Evolutionary conservation across 2,329 filamentous ascomycete genomes (phyloP).

Genomic region (Thielaviopsis euricoi): DNA sequence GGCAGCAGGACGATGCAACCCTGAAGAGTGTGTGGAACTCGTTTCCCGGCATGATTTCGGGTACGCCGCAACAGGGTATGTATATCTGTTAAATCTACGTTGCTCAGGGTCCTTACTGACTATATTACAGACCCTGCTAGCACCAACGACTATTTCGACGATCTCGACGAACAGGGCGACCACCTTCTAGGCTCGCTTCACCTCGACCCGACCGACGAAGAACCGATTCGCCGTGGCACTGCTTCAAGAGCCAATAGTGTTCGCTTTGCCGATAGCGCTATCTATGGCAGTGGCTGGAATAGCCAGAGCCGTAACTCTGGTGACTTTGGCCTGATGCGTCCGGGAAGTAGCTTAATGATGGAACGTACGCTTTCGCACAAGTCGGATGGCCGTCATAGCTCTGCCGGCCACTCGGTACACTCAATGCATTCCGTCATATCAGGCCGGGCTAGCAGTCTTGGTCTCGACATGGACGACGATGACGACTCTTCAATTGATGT

Average conservation of each 20-base stretch:
- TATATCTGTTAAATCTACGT: neutral
- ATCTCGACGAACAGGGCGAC: conserved; percentile 74
- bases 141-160: conserved; percentile 71
- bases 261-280: conserved; percentile 88
- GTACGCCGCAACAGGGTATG: conserved; percentile 73
- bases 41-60: conserved; percentile 70
- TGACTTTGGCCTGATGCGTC: conserved; percentile 63
- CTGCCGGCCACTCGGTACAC: conserved; percentile 66
- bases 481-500: conserved; percentile 55
- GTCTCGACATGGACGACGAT: conserved; percentile 53
- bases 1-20: conserved; percentile 49
- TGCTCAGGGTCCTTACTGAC: neutral
- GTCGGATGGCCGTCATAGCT: conserved; percentile 88
- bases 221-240: conserved; percentile 67
- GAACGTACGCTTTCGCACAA: conserved; percentile 89
- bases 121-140: neutral
- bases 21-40: conserved; percentile 86
- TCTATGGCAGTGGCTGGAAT: conserved; percentile 73
- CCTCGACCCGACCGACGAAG: conserved; percentile 66
- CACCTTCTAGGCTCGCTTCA: conserved; percentile 67
- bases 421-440: conserved; percentile 41
- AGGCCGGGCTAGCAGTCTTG: conserved; percentile 74
- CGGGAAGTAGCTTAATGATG: conserved; percentile 71
- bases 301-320: conserved; percentile 60
- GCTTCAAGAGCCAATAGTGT: conserved; percentile 93